These are phyloP conservation scores for Lithohypha guttulata DNA, from an alignment of 2,329 filamentous ascomycete species.

Conservation along the genomic window DNA sequence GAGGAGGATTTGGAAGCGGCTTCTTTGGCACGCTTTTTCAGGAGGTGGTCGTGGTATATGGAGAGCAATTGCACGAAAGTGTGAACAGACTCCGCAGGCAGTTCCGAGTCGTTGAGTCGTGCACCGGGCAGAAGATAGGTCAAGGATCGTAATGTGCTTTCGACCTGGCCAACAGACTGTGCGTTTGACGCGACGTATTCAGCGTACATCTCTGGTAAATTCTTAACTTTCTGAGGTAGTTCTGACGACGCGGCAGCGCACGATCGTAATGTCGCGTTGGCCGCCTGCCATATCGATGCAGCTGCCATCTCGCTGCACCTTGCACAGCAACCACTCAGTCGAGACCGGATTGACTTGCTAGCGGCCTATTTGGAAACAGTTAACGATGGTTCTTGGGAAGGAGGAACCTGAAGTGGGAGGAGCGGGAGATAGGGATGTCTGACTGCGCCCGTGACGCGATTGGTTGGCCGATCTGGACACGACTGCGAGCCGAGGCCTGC, in stretches of 20 bases:
- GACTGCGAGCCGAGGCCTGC: constrained; percentile 4
- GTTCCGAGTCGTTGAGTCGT: constrained; percentile 59
- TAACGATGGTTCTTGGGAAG: too few relatives aligned
- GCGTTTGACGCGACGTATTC: constrained; percentile 94
- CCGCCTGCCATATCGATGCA: constrained; percentile 14
- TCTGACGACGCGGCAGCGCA: constrained; percentile 16
- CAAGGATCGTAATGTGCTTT: constrained; percentile 80
- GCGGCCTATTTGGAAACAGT: too few relatives aligned
- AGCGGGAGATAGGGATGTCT: not conserved
- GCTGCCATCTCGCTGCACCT: constrained; percentile 18
- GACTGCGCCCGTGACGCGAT: constrained; percentile 4
- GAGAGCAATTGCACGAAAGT: constrained; percentile 19
- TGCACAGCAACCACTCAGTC: too few relatives aligned
- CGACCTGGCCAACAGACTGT: constrained; percentile 86
- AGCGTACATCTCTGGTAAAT: constrained; percentile 44
- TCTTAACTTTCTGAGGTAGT: constrained; percentile 15
- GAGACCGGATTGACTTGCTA: too few relatives aligned
- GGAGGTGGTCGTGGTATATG: constrained; percentile 17
- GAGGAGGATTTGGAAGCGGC: constrained; percentile 58
- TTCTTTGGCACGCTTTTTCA: constrained; percentile 19
- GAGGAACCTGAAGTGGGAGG: not conserved
- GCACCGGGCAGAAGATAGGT: constrained; percentile 89
- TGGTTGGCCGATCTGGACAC: constrained; percentile 5
- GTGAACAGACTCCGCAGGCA: constrained; percentile 70
- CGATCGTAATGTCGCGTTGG: constrained; percentile 15